Percentiles rank a stretch among this genome's conserved stretches.
These are phyloP conservation scores for Jatropha multifida DNA, from an alignment of 441 rosid genomes.

Conservation along the genomic window DNA sequence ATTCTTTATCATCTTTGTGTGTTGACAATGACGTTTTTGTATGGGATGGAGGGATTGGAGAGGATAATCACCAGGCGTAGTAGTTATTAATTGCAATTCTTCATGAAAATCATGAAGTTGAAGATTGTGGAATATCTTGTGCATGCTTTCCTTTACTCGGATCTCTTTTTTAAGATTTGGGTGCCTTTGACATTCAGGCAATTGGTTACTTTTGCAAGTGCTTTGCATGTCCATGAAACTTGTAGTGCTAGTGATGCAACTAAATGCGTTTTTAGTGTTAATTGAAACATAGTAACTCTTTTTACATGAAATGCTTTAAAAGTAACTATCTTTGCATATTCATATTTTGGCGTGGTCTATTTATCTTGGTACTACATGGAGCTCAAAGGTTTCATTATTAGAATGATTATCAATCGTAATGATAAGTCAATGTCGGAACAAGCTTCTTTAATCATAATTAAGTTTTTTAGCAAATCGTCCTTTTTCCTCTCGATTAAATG, in stretches of 20 bases:
- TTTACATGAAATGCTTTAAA: no score
- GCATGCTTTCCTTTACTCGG: not conserved
- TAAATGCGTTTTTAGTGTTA: no score
- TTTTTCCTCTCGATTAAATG: no score
- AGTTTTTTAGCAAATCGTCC: no score
- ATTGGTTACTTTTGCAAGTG: not conserved
- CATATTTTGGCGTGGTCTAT: no score
- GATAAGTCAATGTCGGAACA: no score
- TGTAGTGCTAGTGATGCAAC: not conserved
- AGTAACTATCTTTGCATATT: no score
- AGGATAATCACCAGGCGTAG: not conserved
- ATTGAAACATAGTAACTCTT: no score
- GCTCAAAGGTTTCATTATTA: no score
- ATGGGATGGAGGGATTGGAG: not conserved
- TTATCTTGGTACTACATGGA: no score
- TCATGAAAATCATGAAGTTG: not conserved
- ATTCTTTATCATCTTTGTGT: not conserved
- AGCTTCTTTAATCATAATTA: no score
- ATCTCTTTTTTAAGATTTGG: not conserved
- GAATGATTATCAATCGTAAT: no score
- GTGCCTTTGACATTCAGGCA: not conserved
- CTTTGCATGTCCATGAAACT: not conserved
- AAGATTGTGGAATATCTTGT: not conserved
- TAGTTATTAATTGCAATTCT: not conserved
- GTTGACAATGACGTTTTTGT: not conserved